Base-by-base conservation (phyloP, 257 asterid species). In the Nicotiana benthamiana region DNA sequence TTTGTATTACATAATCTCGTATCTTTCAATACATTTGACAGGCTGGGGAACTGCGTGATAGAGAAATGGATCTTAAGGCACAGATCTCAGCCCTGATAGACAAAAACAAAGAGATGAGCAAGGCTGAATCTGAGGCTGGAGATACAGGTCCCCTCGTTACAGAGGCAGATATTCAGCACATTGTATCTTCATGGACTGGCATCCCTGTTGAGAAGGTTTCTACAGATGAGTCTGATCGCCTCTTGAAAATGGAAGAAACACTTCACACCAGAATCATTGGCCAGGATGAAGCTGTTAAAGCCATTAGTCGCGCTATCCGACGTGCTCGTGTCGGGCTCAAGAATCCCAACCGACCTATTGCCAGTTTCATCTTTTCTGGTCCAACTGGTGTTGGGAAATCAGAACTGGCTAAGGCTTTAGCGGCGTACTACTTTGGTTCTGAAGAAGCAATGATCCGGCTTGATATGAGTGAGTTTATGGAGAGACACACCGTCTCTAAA, bases 381-480 rank as follows among this genome's bases (percentile, higher is more conserved):
- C 98, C 98, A 43, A 93, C 97, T 9, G 98, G 96, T n/a, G 97
- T 93, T 2, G 98, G 98, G 43, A 94, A 94, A 78, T 91, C 98
- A 1, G 95, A 93, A 81, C 89, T 93, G 1, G 97, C 97, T 0
- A 94, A 94, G 80, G 77, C 96, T 4, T 74, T 94, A 60, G 98
- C 98, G 7, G 80, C 93, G 4, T 94, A 91, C 87, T 94, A 91
- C 87, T 93, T 91, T 32, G 97, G 98, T 52, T 94, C 94, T 0
- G 93, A 90, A 81, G 97, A 93, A 43, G 91, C 97, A 80, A 91
- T 93, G 94, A 89, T 93, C 82, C 89, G 98, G 59, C 90, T 94
- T 2, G 98, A 94, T 51, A 94, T 94, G 98, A 93, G 97, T 70
- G 98, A 94, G 83, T 94, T 90, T 91, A 94, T 91, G 97, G 97